These are phyloP conservation scores for Parathielavia hyrcaniae DNA, from an alignment of 495 filamentous ascomycete genomes.

Conservation along the genomic window DNA sequence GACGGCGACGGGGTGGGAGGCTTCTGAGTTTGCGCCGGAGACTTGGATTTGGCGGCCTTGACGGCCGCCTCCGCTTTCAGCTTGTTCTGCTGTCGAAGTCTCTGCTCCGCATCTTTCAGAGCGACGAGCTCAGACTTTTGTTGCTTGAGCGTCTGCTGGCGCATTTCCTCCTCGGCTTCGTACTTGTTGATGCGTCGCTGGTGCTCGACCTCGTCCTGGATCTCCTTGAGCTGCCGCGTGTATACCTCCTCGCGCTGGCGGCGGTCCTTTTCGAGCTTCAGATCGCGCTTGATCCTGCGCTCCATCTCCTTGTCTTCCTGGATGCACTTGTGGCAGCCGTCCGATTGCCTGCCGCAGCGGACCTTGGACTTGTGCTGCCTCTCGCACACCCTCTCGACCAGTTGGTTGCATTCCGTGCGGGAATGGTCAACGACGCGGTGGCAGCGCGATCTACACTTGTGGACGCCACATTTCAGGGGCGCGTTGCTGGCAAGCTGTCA, in stretches of 20 bases:
- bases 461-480: constrained; percentile 54
- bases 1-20: background rate
- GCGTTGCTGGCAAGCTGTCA: constrained; percentile 36
- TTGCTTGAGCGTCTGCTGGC: constrained; percentile 42
- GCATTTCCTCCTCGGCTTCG: constrained; percentile 39
- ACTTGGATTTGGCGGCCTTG: constrained; percentile 4
- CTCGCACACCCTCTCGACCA: constrained; percentile 45
- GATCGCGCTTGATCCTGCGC: constrained; percentile 43
- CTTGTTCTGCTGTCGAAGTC: constrained; percentile 16
- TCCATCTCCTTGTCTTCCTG: constrained; percentile 44
- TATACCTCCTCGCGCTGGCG: constrained; percentile 48
- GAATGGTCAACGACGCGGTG: constrained; percentile 64
- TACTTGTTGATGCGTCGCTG: constrained; percentile 47
- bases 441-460: constrained; percentile 56
- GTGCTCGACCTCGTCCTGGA: constrained; percentile 54
- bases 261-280: constrained; percentile 49
- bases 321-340: constrained; percentile 47
- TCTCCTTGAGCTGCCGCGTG: constrained; percentile 42
- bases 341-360: constrained; percentile 28
- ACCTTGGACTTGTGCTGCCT: constrained; percentile 46
- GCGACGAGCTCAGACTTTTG: constrained; percentile 29
- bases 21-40: background rate
- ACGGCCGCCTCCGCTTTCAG: background rate
- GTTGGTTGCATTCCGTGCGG: constrained; percentile 49
- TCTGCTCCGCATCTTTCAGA: constrained; percentile 15